A percentile compares a stretch with the other conserved stretches of the same genome.
phyloP scores from a whole-genome alignment of 352 stramenopile genomes.

The Pseudoperonospora humuli region DNA sequence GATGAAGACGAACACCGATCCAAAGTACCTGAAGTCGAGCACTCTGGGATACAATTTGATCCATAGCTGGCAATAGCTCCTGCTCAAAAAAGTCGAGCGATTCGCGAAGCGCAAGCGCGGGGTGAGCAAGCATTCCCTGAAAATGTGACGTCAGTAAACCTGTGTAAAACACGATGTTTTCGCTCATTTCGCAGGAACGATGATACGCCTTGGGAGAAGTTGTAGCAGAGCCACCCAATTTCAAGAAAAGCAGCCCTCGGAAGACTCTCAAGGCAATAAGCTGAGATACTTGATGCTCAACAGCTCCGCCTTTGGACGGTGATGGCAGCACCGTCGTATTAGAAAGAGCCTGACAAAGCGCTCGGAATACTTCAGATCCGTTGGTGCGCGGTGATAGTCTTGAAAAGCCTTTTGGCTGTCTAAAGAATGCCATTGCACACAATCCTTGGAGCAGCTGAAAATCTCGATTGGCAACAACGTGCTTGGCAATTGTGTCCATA shows the following conservation, averaged over 20 bases:
- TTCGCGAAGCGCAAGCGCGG: conserved; percentile 37
- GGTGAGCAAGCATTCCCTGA: conserved; percentile 28
- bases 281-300: conserved; percentile 42
- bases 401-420: conserved; percentile 21
- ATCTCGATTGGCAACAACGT: conserved; percentile 31
- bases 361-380: conserved; percentile 34
- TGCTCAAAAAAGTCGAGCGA: conserved; percentile 56
- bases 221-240: conserved; percentile 23
- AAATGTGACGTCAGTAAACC: conserved; percentile 49
- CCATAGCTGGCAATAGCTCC: conserved; percentile 40
- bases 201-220: conserved; percentile 23
- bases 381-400: conserved; percentile 33
- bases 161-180: conserved; percentile 45
- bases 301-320: background rate
- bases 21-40: conserved; percentile 53
- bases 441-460: conserved; percentile 50
- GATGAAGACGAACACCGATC: conserved; percentile 41
- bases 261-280: conserved; percentile 60
- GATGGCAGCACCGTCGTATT: conserved; percentile 2
- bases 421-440: conserved; percentile 39
- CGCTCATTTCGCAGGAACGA: too few species aligned
- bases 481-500: conserved; percentile 25
- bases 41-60: conserved; percentile 36
- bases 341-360: conserved; percentile 43
- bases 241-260: conserved; percentile 35